These are phyloP conservation scores for Suillus bovinus DNA, from an alignment of 768 basidiomycete species.

Conservation along the genomic window DNA sequence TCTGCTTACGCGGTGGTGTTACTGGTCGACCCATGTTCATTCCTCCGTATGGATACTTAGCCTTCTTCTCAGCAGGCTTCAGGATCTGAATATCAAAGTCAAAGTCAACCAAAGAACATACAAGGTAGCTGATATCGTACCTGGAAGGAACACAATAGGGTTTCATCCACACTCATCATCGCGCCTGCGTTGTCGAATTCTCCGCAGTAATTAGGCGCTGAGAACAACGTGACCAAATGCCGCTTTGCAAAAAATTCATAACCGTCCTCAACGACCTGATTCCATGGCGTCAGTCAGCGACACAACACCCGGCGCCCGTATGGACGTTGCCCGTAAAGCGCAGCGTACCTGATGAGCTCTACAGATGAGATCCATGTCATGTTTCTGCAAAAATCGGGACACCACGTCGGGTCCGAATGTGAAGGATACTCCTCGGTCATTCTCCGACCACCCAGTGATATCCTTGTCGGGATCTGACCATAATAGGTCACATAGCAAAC, in stretches of 20 bases:
- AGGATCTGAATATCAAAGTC: conserved; percentile 63
- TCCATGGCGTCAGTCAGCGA: conserved; percentile 6
- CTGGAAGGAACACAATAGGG: conserved; percentile 96
- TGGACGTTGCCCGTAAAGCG: conserved; percentile 8
- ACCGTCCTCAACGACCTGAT: conserved; percentile 94
- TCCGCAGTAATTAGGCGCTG: conserved; percentile 92
- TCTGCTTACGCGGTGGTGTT: conserved; percentile 95
- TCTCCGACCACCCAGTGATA: conserved; percentile 99
- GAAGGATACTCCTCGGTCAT: conserved; percentile 98
- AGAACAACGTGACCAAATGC: conserved; percentile 95
- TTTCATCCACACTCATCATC: conserved; percentile 99
- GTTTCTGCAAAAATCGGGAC: conserved; percentile 96
- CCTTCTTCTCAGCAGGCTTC: conserved; percentile 99
- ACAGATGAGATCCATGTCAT: conserved; percentile 99
- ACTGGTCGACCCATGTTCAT: conserved; percentile 87
- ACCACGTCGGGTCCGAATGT: conserved; percentile 99
- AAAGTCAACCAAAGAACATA: not conserved
- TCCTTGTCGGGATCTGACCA: conserved; percentile 99
- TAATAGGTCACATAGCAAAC: conserved; percentile 91
- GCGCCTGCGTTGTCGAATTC: conserved; percentile 99
- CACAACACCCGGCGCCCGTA: conserved; percentile 10
- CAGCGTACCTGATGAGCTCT: conserved; percentile 89
- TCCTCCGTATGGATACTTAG: conserved; percentile 87
- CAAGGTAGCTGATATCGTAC: conserved; percentile 43
- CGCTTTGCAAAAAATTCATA: conserved; percentile 99